phyloP scores from a whole-genome alignment of 1,284 basidiomycete genomes.

The Tylopilus sp. region DNA sequence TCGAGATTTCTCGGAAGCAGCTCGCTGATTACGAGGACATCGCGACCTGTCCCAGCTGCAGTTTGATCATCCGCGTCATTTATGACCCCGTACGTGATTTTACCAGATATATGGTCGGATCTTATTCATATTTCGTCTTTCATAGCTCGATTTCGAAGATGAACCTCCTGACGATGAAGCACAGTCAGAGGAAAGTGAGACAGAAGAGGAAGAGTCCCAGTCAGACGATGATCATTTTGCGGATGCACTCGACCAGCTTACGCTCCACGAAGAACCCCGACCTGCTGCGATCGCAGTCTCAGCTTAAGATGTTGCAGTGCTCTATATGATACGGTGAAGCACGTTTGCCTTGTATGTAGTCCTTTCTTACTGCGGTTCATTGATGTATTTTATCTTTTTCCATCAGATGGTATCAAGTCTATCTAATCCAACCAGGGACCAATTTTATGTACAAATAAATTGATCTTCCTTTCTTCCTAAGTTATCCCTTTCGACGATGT shows the following conservation, averaged over 20 bases:
- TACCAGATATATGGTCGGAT: neutral
- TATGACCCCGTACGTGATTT: slow-evolving; percentile 83
- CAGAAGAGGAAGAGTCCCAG: slow-evolving; percentile 41
- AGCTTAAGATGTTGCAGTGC: slow-evolving; percentile 8
- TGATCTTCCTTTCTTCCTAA: neutral
- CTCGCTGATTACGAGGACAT: slow-evolving; percentile 91
- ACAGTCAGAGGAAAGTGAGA: slow-evolving; percentile 41
- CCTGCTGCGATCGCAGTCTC: slow-evolving; percentile 13
- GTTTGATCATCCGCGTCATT: slow-evolving; percentile 88
- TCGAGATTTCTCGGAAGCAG: slow-evolving; percentile 91
- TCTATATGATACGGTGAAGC: slow-evolving; percentile 1
- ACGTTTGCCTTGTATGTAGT: neutral
- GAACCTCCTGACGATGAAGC: slow-evolving; percentile 50
- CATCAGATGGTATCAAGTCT: neutral
- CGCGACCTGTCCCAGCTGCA: slow-evolving; percentile 97
- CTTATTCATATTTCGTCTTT: slow-evolving; percentile 1
- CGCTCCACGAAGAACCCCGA: slow-evolving; percentile 38
- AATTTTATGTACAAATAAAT: neutral
- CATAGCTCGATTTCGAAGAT: slow-evolving; percentile 72
- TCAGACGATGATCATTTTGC: slow-evolving; percentile 53
- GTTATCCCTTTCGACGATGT: neutral
- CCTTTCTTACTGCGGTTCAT: neutral
- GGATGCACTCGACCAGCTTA: slow-evolving; percentile 65
- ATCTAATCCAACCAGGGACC: neutral
- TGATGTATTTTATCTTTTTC: neutral